Evolutionary conservation across 306 rosid genomes (phyloP), one percentile per base, ranked within the genome.

Genomic region (cucumber (Cucumis sativus)): DNA sequence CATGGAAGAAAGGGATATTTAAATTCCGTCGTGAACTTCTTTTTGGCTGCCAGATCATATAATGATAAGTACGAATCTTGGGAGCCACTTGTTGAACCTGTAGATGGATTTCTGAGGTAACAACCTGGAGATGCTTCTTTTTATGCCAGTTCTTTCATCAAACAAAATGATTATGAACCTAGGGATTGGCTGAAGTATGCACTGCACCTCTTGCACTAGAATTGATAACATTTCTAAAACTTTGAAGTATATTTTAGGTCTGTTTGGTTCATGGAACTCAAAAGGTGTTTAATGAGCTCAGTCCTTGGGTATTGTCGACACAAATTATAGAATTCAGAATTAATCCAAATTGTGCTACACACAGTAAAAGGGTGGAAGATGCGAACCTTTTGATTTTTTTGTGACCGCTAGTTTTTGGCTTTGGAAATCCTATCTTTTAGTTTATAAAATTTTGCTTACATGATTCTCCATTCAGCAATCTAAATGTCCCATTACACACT

Each of bases 41-140:
- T 93, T 67, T 80, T 95, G 83, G 91, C 96, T 64, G 97, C 96
- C 67, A 91, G 93, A 85, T 95, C 99, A 58, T 92, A 88, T 62
- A 95, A 95, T 79, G 97, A 95, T 72, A 92, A 92, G 85, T 86
- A 88, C 77, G 99, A 95, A 84, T 82, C 93, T 21, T 95, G 99
- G 99, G 99, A 95, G 84, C 99, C 99, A 62, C 89, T 95, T 82
- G 83, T 92, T 64, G 99, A 95, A 89, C 97, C 97, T 4, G 89
- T 92, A 23, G 97, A 92, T 78, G 99, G 97, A 76, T 86, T 92
- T 81, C 66, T 95, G 69, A 89, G 99, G 99, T 95, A 82, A 80
- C 55, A 35, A 43, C 40, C 61, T 75, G 15, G 54, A 6, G 78
- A 43, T 23, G 71, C 43, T 45, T 77, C 47, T 33, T 47, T 76